phyloP scores from a whole-genome alignment of 2,329 filamentous ascomycete genomes.

The Diplodia scrobiculata region DNA sequence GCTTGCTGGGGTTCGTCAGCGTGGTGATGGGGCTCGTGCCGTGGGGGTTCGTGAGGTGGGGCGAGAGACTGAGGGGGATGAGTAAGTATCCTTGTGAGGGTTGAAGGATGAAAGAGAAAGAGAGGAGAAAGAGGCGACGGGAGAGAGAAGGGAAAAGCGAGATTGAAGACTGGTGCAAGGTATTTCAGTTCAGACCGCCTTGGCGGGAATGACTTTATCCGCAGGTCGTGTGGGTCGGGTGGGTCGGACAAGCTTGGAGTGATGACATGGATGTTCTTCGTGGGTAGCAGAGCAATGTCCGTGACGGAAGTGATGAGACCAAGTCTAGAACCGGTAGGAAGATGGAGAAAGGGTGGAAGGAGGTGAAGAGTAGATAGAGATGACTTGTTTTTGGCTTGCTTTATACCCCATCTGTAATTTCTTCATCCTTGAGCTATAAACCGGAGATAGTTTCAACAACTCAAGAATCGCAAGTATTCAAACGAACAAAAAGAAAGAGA shows the following conservation, averaged over 20 bases:
- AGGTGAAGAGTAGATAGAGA: not conserved
- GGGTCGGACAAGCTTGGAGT: not conserved
- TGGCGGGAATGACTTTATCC: conserved; percentile 12
- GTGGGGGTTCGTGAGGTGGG: conserved; percentile 31
- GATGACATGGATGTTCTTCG: not conserved
- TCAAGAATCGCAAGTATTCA: not conserved
- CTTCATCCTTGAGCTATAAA: not conserved
- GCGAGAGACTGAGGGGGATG: conserved; percentile 4
- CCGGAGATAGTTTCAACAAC: not conserved
- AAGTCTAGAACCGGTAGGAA: not conserved
- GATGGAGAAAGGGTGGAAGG: not conserved
- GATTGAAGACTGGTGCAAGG: not conserved
- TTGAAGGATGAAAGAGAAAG: not conserved
- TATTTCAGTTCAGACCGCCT: not conserved
- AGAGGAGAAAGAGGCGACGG: not conserved
- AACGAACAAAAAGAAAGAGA: not conserved
- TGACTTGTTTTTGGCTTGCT: not conserved
- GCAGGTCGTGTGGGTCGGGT: not conserved
- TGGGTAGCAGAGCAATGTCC: not conserved
- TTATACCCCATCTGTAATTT: not conserved
- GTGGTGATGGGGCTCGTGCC: conserved; percentile 34
- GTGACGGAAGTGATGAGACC: not conserved
- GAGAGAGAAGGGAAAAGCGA: not conserved
- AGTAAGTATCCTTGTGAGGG: conserved; percentile 24
- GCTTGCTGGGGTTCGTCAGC: conserved; percentile 46